Evolutionary conservation across 116 monocot species (phyloP).

Genomic region (Papilionanthe hybrid): DNA sequence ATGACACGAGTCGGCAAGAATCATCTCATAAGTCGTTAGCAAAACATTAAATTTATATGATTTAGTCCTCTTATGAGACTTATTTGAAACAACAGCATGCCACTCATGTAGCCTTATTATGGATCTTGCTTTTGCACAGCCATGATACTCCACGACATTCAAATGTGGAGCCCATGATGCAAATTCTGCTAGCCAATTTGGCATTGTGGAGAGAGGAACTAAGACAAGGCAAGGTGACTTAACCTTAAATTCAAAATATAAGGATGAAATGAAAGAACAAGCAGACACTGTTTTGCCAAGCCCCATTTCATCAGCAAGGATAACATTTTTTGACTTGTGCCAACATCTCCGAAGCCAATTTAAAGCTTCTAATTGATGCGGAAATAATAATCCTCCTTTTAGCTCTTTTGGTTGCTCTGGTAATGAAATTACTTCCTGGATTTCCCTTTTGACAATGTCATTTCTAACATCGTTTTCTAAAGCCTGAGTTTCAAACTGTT

Average conservation of each 20-base stretch:
- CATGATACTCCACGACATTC: slow-evolving; percentile 98
- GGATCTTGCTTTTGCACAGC: slow-evolving; percentile 81
- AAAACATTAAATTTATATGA: slow-evolving; percentile 91
- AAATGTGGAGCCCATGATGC: slow-evolving; percentile 87
- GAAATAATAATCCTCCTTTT: slow-evolving; percentile 79
- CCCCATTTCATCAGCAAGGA: slow-evolving; percentile 99
- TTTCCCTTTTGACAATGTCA: slow-evolving; percentile 30
- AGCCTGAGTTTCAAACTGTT: slow-evolving; percentile 55
- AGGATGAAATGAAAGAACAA: slow-evolving; percentile 86
- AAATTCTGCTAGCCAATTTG: slow-evolving; percentile 98
- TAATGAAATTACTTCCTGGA: slow-evolving; percentile 46
- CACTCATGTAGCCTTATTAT: slow-evolving; percentile 89
- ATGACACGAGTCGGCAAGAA: slow-evolving; percentile 80
- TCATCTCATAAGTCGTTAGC: slow-evolving; percentile 97
- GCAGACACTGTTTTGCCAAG: slow-evolving; percentile 96
- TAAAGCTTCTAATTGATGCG: slow-evolving; percentile 94
- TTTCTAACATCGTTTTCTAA: slow-evolving; percentile 40
- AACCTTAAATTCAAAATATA: slow-evolving; percentile 74
- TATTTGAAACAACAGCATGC: slow-evolving; percentile 55
- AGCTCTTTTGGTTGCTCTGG: slow-evolving; percentile 81
- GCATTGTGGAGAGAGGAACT: slow-evolving; percentile 99
- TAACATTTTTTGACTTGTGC: slow-evolving; percentile 90
- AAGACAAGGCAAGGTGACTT: slow-evolving; percentile 75
- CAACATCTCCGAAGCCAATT: slow-evolving; percentile 97
- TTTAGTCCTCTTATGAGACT: slow-evolving; percentile 22